These are phyloP conservation scores for Casuarina cunninghamiana DNA, from an alignment of 306 rosid genomes.

Conservation along the genomic window DNA sequence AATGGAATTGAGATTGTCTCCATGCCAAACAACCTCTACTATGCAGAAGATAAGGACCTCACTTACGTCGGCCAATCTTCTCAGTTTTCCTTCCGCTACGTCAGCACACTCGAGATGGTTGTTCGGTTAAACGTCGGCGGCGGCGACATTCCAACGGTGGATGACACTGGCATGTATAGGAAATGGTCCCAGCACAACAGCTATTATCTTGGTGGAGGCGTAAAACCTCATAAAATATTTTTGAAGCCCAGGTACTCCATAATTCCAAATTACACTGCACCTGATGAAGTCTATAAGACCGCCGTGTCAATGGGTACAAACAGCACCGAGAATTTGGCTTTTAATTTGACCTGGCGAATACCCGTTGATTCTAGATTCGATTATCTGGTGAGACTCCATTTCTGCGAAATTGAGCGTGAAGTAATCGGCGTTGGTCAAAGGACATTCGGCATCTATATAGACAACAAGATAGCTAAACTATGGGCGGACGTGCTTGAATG, in stretches of 20 bases:
- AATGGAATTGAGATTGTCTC: neutral
- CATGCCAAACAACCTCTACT: neutral
- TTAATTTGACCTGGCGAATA: accelerated
- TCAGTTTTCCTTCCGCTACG: no score
- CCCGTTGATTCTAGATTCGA: neutral
- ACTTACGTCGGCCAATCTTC: no score
- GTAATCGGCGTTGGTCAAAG: no score
- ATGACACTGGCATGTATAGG: no score
- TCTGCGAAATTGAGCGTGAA: neutral
- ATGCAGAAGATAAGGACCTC: no score
- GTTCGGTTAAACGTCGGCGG: no score
- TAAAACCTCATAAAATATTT: no score
- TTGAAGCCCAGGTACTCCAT: accelerated
- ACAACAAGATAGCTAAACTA: accelerated
- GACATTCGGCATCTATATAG: no score
- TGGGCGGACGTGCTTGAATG: accelerated
- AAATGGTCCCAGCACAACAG: neutral
- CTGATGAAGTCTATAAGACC: neutral
- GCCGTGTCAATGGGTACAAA: accelerated
- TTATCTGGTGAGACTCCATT: neutral
- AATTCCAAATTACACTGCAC: neutral
- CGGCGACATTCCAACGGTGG: accelerated
- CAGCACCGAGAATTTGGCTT: neutral
- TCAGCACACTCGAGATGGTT: neutral
- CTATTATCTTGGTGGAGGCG: no score